A percentile compares a stretch with the other conserved stretches of the same genome.
phyloP scores from a whole-genome alignment of 192 early-diverging fungal species.

The Backusella liffmaniae region DNA sequence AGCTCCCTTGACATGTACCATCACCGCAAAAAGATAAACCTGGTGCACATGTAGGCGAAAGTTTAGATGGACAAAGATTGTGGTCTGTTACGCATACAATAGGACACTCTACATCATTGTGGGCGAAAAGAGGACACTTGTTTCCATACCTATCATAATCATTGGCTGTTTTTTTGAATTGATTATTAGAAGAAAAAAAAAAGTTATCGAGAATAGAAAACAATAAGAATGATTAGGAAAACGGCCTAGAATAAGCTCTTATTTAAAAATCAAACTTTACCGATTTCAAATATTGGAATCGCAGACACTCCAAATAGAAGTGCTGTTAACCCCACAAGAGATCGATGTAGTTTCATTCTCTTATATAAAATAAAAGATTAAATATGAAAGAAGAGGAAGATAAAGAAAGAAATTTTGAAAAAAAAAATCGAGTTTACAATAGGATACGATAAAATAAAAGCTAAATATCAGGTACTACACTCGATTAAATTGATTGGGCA shows the following conservation, averaged over 20 bases:
- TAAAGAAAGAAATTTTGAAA: background rate
- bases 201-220: background rate
- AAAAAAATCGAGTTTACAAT: background rate
- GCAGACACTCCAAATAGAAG: background rate
- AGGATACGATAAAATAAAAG: background rate
- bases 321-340: background rate
- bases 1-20: constrained; percentile 48
- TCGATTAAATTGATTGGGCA: background rate
- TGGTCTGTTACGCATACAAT: constrained; percentile 50
- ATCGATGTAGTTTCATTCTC: background rate
- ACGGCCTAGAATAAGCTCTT: background rate
- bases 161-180: constrained; percentile 34
- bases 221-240: background rate
- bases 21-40: constrained; percentile 53
- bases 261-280: background rate
- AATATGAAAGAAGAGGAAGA: background rate
- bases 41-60: constrained; percentile 38
- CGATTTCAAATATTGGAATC: constrained; percentile 10
- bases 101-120: constrained; percentile 48
- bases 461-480: background rate
- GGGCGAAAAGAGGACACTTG: constrained; percentile 47
- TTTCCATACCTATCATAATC: constrained; percentile 48
- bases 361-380: background rate
- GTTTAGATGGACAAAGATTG: constrained; percentile 43
- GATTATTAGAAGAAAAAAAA: background rate